These are phyloP conservation scores for Mycocalia duriaeana DNA, from an alignment of 1,284 basidiomycete genomes.

Conservation along the genomic window DNA sequence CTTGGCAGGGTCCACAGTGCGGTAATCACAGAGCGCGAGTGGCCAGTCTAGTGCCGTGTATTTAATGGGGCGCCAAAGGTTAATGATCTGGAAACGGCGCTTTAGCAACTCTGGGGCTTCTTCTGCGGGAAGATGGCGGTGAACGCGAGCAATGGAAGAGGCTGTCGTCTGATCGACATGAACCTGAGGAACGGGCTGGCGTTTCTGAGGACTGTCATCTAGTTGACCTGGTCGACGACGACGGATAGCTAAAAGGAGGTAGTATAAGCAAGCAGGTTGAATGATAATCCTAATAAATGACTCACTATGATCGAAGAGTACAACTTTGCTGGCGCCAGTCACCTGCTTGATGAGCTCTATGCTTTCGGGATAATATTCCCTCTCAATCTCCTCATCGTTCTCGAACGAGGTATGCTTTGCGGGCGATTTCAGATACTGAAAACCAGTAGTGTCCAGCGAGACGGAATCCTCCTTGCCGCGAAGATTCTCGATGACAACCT, in stretches of 20 bases:
- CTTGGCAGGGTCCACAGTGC: constrained; percentile 42
- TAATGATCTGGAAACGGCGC: constrained; percentile 66
- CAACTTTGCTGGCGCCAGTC: constrained; percentile 55
- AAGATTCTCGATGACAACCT: constrained; percentile 48
- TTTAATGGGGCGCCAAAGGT: constrained; percentile 65
- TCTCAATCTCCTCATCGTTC: constrained; percentile 43
- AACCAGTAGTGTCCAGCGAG: constrained; percentile 51
- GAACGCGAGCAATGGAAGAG: constrained; percentile 46
- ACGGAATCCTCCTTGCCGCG: constrained; percentile 46
- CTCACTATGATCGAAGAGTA: constrained; percentile 64
- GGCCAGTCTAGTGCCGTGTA: constrained; percentile 54
- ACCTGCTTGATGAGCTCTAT: constrained; percentile 53
- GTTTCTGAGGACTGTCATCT: constrained; percentile 31
- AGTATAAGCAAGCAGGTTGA: neutral
- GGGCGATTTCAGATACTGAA: constrained; percentile 41
- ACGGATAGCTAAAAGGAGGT: constrained; percentile 30
- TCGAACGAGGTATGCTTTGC: constrained; percentile 40
- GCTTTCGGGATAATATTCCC: constrained; percentile 58
- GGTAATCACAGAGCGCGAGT: constrained; percentile 58
- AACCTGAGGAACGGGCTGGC: constrained; percentile 43
- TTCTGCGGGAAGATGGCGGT: constrained; percentile 41
- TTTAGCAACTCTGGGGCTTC: constrained; percentile 42
- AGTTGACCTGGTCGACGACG: constrained; percentile 32
- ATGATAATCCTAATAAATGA: constrained; percentile 6
- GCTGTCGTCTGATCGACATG: constrained; percentile 58